Percentiles rank a stretch among this genome's conserved stretches.
Conservation (phyloP, 208 protist species). For the Leishmania lainsoni region DNA sequence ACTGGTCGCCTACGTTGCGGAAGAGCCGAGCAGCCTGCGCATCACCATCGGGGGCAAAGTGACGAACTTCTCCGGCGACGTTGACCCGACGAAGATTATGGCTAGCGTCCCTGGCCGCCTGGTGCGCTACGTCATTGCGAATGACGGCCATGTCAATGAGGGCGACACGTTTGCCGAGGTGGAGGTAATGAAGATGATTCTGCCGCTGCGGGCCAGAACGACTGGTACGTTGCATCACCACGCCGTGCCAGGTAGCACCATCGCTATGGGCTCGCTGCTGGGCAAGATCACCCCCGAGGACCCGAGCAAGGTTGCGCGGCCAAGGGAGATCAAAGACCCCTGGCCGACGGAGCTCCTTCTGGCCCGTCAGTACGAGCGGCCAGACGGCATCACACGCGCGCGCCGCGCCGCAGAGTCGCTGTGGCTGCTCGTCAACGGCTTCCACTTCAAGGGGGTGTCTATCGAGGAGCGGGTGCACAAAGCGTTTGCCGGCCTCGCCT, state of each 20-base stretch:
- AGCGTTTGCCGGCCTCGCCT: conserved; percentile 67
- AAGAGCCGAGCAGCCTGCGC: conserved; percentile 91
- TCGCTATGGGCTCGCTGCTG: conserved; percentile 94
- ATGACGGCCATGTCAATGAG: conserved; percentile 91
- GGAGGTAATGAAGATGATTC: conserved; percentile 99
- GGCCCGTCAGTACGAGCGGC: conserved; percentile 57
- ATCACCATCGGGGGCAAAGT: conserved; percentile 92
- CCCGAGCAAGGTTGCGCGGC: conserved; percentile 76
- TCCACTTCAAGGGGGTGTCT: conserved; percentile 62
- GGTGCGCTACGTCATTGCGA: conserved; percentile 93
- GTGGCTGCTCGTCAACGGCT: conserved; percentile 74
- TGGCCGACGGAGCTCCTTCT: conserved; percentile 64
- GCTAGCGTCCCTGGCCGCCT: conserved; percentile 95
- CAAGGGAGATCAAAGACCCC: conserved; percentile 57
- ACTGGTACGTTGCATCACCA: conserved; percentile 80
- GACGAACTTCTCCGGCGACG: conserved; percentile 93
- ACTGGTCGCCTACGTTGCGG: conserved; percentile 91
- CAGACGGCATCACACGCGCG: conserved; percentile 62
- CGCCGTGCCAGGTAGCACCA: conserved; percentile 87
- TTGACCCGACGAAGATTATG: conserved; percentile 95
- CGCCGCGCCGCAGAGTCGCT: conserved; percentile 67
- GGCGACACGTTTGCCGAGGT: conserved; percentile 94
- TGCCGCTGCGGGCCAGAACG: conserved; percentile 87
- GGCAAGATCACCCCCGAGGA: conserved; percentile 94
- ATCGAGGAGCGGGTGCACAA: conserved; percentile 51